Evolutionary conservation across 2,329 filamentous ascomycete genomes (phyloP), one percentile per base, ranked within the genome.

Genomic region (Verticillium nubilum): DNA sequence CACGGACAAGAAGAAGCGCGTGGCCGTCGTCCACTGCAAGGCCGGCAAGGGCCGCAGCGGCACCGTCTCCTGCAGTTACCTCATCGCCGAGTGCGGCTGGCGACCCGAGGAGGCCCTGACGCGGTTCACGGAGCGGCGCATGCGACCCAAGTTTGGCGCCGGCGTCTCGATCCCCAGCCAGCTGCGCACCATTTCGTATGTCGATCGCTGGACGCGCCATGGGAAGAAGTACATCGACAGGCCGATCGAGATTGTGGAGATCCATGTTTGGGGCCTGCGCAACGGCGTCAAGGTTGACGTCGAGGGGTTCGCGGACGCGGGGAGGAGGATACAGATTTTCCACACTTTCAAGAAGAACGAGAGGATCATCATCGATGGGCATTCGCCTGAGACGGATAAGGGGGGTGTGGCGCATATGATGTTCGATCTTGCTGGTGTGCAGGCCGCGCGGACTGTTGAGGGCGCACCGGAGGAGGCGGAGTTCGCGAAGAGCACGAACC

Each of bases 161-260:
- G 95, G 95, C 4, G 89, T 99, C 26, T 95, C 90, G 33, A 99
- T 99, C 54, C 92, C 93, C 0, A 97, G 92, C 65, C 95, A 99
- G 73, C 74, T 96, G 61, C 83, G 95, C 10, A 97, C 91, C 84
- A 81, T 99, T 19, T 81, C 83, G 29, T 99, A 99, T 70, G 91
- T 97, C 10, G 90, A 97, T 68, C 84, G 90, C 13, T 97, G 94
- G 94, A 84, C 90, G 2, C 74, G 86, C 58, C 76, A 85, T 28
- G 85, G 83, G 19, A 96, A 96, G 74, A 81, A 83, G 58, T 99
- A 98, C 68, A 78, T 91, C 7, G 94, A 98, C 68, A 80, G 90
- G 19, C 85, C 88, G 54, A 82, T 97, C 1, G 93, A 98, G 74
- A 86, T 98, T 47, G 72, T 93, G 12, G 94, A 98, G 72, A 80